A percentile compares a stretch with the other conserved stretches of the same genome.
phyloP scores from a whole-genome alignment of 148 eudicot genomes.

The Rhododendron vialii region DNA sequence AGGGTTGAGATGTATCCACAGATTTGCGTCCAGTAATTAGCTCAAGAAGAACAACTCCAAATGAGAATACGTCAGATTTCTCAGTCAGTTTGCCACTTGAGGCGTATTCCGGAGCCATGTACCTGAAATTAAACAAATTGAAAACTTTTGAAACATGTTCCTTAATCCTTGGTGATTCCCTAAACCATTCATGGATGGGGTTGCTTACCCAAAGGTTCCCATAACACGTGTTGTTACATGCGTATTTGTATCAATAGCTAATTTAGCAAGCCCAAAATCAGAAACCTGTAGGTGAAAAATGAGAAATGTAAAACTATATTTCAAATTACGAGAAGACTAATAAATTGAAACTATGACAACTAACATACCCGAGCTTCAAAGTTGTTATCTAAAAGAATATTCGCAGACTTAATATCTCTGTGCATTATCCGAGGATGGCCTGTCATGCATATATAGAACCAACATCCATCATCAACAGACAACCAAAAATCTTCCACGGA shows the following conservation, averaged over 20 bases:
- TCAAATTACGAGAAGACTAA: not conserved
- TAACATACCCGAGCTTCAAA: constrained; percentile 50
- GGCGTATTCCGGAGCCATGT: constrained; percentile 97
- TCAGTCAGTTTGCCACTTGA: constrained; percentile 89
- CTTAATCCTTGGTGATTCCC: not conserved
- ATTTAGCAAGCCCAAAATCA: constrained; percentile 92
- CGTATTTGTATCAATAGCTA: constrained; percentile 63
- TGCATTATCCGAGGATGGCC: constrained; percentile 55
- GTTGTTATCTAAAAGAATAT: constrained; percentile 47
- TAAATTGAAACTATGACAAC: not conserved
- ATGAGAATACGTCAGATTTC: constrained; percentile 89
- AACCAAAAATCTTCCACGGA: not conserved
- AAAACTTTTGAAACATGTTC: constrained; percentile 1
- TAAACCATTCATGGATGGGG: not conserved
- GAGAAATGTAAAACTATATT: not conserved
- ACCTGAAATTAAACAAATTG: constrained; percentile 40
- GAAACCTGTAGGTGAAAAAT: constrained; percentile 53
- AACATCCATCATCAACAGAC: not conserved
- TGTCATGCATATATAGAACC: constrained; percentile 9
- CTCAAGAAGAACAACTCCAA: constrained; percentile 93
- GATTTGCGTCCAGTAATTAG: constrained; percentile 88
- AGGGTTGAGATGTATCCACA: constrained; percentile 70
- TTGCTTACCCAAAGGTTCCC: constrained; percentile 91
- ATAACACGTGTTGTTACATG: constrained; percentile 89
- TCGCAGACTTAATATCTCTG: constrained; percentile 54